Conservation (phyloP, 1,284 basidiomycete genomes). For the Hypsizygus ulmarius region DNA sequence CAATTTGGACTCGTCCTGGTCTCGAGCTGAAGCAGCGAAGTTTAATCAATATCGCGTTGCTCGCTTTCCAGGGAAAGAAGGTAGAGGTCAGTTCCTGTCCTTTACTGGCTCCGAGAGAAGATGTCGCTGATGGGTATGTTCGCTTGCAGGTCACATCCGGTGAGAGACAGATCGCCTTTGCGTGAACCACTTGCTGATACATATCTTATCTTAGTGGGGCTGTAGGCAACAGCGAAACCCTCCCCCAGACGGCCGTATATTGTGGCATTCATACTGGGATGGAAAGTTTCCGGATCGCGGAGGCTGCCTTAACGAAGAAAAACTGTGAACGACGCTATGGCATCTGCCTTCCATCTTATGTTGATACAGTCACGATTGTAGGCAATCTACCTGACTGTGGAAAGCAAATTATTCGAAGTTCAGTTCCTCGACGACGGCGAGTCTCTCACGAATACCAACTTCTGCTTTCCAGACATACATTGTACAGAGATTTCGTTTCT, state of each 20-base stretch:
- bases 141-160: slow-evolving; percentile 40
- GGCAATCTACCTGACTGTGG: too few species aligned
- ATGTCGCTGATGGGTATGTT: background rate
- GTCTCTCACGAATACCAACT: slow-evolving; percentile 3
- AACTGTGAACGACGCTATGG: slow-evolving; percentile 15
- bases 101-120: background rate
- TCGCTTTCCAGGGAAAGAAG: slow-evolving; percentile 39
- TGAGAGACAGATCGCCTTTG: slow-evolving; percentile 15
- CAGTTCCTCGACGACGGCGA: too few species aligned
- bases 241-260: slow-evolving; percentile 39
- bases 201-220: slow-evolving; percentile 33
- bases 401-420: too few species aligned
- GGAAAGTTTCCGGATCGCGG: slow-evolving; percentile 38
- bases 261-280: slow-evolving; percentile 42
- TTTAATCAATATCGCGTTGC: slow-evolving; percentile 39
- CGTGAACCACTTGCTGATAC: background rate
- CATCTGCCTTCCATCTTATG: background rate
- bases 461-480: too few species aligned
- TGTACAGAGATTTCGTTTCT: too few species aligned
- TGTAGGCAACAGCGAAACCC: slow-evolving; percentile 38
- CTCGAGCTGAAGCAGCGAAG: slow-evolving; percentile 43
- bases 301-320: slow-evolving; percentile 35
- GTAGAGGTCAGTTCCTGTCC: slow-evolving; percentile 32
- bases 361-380: too few species aligned
- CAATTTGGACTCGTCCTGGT: slow-evolving; percentile 43